Conservation (phyloP, 164 flowering plant species). For the Houttuynia cordata region DNA sequence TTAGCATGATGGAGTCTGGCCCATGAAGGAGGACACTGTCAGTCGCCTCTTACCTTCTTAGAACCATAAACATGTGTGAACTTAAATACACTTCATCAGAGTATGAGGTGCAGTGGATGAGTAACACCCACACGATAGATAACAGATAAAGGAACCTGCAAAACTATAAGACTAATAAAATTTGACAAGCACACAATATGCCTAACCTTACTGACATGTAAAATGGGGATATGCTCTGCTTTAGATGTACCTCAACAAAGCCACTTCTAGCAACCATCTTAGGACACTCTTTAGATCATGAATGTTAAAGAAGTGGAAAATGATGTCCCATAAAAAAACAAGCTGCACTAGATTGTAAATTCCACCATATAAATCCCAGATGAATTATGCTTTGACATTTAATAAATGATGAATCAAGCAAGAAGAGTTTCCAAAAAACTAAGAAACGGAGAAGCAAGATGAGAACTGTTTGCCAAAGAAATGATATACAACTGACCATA, state of each 20-base stretch:
- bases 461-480: too few relatives aligned
- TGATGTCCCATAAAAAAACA: neutral
- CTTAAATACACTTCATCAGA: constrained; percentile 5
- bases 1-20: too few relatives aligned
- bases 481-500: too few relatives aligned
- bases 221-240: neutral
- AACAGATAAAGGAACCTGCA: constrained; percentile 26
- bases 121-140: constrained; percentile 13
- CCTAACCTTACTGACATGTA: neutral
- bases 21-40: neutral
- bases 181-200: neutral
- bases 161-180: constrained; percentile 22
- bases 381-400: too few relatives aligned
- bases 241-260: constrained; percentile 4
- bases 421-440: too few relatives aligned
- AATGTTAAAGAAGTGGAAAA: neutral
- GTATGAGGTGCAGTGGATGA: constrained; percentile 14
- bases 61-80: constrained; percentile 9
- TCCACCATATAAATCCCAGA: too few relatives aligned
- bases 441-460: too few relatives aligned
- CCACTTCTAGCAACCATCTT: neutral
- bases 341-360: neutral
- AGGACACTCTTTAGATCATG: constrained; percentile 1
- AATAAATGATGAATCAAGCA: too few relatives aligned
- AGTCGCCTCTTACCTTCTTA: constrained; percentile 24